Conservation (phyloP, 805 yeast species). For the Pichia scutulata region DNA sequence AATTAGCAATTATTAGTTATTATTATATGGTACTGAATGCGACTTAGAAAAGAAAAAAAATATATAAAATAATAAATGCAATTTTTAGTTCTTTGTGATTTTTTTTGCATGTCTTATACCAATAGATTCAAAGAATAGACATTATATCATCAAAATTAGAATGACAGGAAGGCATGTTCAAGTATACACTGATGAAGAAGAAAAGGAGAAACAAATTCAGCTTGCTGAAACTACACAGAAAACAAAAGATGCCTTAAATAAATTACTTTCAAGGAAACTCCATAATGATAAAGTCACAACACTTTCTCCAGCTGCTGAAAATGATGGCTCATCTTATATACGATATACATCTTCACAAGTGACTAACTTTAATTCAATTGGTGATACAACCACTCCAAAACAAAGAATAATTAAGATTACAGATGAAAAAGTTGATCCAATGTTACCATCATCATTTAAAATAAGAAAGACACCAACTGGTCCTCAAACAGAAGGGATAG, state of each 20-base stretch:
- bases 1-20: too few relatives aligned
- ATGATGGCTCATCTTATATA: conserved; percentile 32
- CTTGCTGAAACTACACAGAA: conserved; percentile 35
- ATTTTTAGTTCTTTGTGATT: too few relatives aligned
- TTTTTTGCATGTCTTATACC: too few relatives aligned
- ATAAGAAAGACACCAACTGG: conserved; percentile 65
- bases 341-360: conserved; percentile 36
- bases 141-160: too few relatives aligned
- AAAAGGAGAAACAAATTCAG: neutral
- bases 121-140: too few relatives aligned
- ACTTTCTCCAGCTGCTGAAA: conserved; percentile 5
- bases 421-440: conserved; percentile 69
- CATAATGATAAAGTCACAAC: conserved; percentile 26
- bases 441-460: conserved; percentile 74
- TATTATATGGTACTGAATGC: too few relatives aligned
- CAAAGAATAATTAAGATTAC: conserved; percentile 53
- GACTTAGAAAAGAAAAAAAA: too few relatives aligned
- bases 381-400: conserved; percentile 16
- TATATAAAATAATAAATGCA: too few relatives aligned
- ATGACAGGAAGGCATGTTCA: conserved; percentile 1
- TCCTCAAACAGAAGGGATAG: conserved; percentile 46
- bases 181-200: neutral
- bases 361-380: conserved; percentile 17
- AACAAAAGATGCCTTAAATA: conserved; percentile 51
- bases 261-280: conserved; percentile 38